These are phyloP conservation scores for Phaeosphaeriaceae sp. DNA, from an alignment of 2,329 filamentous ascomycete species.

Conservation along the genomic window DNA sequence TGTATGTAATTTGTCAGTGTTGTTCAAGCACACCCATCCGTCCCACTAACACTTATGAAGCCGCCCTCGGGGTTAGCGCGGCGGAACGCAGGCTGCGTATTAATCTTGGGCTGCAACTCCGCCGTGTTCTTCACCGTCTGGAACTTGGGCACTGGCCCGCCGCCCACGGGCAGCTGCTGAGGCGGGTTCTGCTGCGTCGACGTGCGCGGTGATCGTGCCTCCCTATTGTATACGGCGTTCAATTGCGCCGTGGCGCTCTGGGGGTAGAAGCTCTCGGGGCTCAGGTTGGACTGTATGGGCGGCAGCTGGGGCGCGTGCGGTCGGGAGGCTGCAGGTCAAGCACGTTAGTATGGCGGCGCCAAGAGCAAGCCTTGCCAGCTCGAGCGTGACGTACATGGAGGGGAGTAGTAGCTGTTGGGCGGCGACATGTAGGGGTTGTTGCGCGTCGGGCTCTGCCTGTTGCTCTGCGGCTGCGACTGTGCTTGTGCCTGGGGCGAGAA, in stretches of 20 bases:
- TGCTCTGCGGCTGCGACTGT: constrained; percentile 46
- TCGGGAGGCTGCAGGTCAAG: constrained; percentile 46
- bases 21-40: neutral
- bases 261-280: constrained; percentile 74
- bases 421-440: constrained; percentile 65
- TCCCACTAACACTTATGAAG: constrained; percentile 84
- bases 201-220: constrained; percentile 58
- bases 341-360: constrained; percentile 29
- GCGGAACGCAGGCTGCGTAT: constrained; percentile 85
- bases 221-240: constrained; percentile 69
- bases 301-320: constrained; percentile 74
- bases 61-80: constrained; percentile 95
- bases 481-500: constrained; percentile 50
- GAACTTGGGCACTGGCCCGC: constrained; percentile 85
- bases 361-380: constrained; percentile 9
- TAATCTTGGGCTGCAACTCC: constrained; percentile 83
- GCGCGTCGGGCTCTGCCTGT: constrained; percentile 81
- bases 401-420: constrained; percentile 65
- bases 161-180: constrained; percentile 53
- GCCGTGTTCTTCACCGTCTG: constrained; percentile 74
- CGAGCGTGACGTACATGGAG: constrained; percentile 57
- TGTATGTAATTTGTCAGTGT: constrained; percentile 50
- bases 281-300: constrained; percentile 74
- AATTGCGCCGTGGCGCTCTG: constrained; percentile 73
- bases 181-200: constrained; percentile 53